Conservation (phyloP, 1,284 basidiomycete species). For the Veloporphyrellus conicus region DNA sequence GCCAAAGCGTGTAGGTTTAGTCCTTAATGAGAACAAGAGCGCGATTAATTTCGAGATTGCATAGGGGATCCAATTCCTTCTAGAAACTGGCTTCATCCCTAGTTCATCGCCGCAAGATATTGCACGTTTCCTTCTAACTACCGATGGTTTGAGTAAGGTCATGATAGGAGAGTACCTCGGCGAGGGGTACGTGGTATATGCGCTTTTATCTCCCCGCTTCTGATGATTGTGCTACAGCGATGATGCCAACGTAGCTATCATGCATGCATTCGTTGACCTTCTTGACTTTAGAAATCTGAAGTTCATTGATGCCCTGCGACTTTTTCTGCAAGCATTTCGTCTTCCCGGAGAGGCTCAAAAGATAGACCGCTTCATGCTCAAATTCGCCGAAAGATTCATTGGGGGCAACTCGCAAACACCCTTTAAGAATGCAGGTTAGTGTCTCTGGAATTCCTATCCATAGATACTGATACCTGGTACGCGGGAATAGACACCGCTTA, state of each 20-base stretch:
- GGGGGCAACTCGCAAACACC: constrained; percentile 76
- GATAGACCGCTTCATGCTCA: constrained; percentile 98
- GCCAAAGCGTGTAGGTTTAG: constrained; percentile 72
- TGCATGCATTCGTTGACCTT: constrained; percentile 94
- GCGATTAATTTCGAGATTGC: constrained; percentile 5
- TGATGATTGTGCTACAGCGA: constrained; percentile 50
- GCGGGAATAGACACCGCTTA: constrained; percentile 77
- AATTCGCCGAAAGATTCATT: constrained; percentile 94
- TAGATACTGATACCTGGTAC: constrained; percentile 8
- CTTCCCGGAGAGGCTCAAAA: constrained; percentile 95
- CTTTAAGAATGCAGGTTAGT: constrained; percentile 77
- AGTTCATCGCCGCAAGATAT: constrained; percentile 75
- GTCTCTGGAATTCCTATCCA: background rate
- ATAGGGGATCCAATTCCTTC: constrained; percentile 84
- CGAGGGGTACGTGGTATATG: constrained; percentile 67
- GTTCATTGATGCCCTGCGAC: constrained; percentile 85
- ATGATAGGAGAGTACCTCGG: constrained; percentile 98
- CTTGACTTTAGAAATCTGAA: constrained; percentile 77
- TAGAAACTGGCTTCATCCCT: constrained; percentile 87
- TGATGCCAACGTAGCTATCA: constrained; percentile 80
- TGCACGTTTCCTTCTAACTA: constrained; percentile 82
- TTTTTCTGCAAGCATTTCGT: constrained; percentile 90
- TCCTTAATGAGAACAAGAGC: background rate
- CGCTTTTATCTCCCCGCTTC: background rate
- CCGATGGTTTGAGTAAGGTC: constrained; percentile 92